Evolutionary conservation across 768 basidiomycete species (phyloP), one percentile per base, ranked within the genome.

Genomic region (Suillus paluster): DNA sequence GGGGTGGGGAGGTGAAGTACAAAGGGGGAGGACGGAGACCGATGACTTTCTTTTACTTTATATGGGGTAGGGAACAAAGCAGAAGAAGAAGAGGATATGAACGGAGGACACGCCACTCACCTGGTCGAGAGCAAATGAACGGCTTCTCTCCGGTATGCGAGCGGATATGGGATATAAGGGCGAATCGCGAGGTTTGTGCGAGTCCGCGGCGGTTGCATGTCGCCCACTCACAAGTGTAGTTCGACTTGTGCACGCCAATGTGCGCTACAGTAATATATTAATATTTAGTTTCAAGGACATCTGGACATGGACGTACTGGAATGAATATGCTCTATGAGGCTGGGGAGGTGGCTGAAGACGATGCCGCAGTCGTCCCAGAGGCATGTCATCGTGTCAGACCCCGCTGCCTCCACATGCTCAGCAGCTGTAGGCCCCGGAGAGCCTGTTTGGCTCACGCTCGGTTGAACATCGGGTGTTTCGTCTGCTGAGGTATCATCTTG

Each of bases 71-170:
- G 17, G 57, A 48, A 33, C 41, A 49, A 58, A 34, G 25, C 15
- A 23, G 25, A 41, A 50, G 42, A 45, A 45, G n/a, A 45, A 45
- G n/a, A n/a, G n/a, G n/a, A n/a, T n/a, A n/a, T 8, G 12, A 44
- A 27, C 5, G 60, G 50, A 27, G 30, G 41, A 25, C 1, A 11
- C 25, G 23, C 41, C 42, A 73, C 88, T 67, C 62, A 91, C 95
- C 94, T 70, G 92, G 88, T 61, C 85, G 80, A 12, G 86, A 76
- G 71, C 95, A 98, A 25, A 84, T 87, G 70, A 95, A 97, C 0
- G 95, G 95, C 69, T 95, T 95, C 76, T 98, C 95, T 57, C 95
- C 95, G 0, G 95, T 97, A 72, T 98, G 95, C 12, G 91, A 92
- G 36, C 95, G 86, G 53, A 95, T 85, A 72, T 98, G 95, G 5